Evolutionary conservation across 768 basidiomycete species (phyloP), one percentile per base, ranked within the genome.

Genomic region (Pleurotus ostreatus): DNA sequence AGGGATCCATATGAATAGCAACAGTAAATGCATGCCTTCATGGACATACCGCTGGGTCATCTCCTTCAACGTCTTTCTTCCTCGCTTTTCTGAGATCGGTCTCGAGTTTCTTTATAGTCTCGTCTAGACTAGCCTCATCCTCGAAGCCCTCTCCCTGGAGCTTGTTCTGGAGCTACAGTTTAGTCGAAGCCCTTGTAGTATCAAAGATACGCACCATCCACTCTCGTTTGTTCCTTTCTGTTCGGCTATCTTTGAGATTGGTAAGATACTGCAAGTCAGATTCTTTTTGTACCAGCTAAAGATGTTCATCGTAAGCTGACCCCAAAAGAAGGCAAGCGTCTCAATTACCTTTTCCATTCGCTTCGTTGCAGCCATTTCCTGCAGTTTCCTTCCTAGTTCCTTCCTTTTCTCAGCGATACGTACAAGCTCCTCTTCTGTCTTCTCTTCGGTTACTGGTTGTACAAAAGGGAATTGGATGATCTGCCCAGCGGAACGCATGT

Each of bases 391-490:
- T 0, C 93, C 94, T 63, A 94, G 89, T 69, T 98, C 95, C 65
- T 81, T 85, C 55, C 89, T 74, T 68, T 83, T 87, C 69, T 98
- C 94, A 1, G 87, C 76, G 38, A 86, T 80, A 37, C 84, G 79
- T 3, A 84, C 81, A 0, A 97, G 69, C 65, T 98, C 94, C 63
- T 98, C 96, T 60, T 95, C 92, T 0, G 91, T 88, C 71, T 95
- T 97, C 68, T 94, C 92, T 40, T 92, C 88, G 1, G 78, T 69
- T 1, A 80, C 78, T 8, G 78, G 77, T 49, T 82, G 71, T 0
- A 81, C 72, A 65, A 85, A 98, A 0, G 96, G 95, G 66, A 98
- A 98, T 66, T 98, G 95, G 30, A 97, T 71, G 56, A 95, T 80
- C 12, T 83, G 82, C 61, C 89, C 89, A 5, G 76, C 73, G 11